phyloP scores from a whole-genome alignment of 2,329 filamentous ascomycete species.

The Xylaria sp. region DNA sequence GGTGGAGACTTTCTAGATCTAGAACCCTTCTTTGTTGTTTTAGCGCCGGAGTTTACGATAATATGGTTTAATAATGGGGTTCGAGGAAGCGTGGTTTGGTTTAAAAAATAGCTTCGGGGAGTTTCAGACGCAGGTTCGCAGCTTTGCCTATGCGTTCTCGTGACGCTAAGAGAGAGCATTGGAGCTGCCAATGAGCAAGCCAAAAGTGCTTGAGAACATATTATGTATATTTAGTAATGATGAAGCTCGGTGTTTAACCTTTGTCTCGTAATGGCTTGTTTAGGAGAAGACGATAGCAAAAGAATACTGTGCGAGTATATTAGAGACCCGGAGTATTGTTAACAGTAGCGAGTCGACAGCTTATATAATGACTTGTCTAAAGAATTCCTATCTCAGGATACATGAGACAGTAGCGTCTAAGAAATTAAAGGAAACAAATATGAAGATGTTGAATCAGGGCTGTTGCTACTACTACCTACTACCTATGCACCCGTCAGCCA shows the following conservation, averaged over 20 bases:
- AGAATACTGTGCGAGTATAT: too few species aligned
- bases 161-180: neutral
- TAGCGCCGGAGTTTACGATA: constrained; percentile 23
- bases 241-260: neutral
- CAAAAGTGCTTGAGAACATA: neutral
- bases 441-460: neutral
- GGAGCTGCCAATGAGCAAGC: neutral
- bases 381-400: neutral
- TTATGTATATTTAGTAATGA: constrained; percentile 10
- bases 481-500: neutral
- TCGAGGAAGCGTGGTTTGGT: neutral
- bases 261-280: neutral
- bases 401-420: neutral
- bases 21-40: constrained; percentile 1
- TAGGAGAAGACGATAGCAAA: neutral
- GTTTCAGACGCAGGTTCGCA: neutral
- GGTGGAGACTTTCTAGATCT: neutral
- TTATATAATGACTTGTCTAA: neutral
- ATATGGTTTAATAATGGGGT: constrained; percentile 6
- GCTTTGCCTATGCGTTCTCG: neutral
- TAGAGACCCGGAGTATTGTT: too few species aligned
- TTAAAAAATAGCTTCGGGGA: neutral
- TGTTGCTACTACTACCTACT: neutral
- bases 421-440: neutral
- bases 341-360: too few species aligned